Evolutionary conservation across 345 rosid genomes (phyloP), one percentile per base, ranked within the genome.

Genomic region (Salix suchowensis): DNA sequence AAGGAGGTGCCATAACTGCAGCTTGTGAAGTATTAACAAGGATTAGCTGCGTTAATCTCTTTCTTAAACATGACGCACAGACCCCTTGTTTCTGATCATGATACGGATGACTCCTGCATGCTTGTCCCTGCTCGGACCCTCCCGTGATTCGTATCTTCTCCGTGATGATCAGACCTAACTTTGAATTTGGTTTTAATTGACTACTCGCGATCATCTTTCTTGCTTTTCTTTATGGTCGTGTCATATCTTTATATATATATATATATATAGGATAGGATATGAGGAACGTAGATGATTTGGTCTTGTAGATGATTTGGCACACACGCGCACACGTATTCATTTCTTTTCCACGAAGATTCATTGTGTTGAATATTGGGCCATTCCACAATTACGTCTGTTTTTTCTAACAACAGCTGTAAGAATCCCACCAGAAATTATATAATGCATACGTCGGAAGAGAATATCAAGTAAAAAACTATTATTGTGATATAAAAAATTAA

Each of bases 11-110:
- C 61, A 26, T n/a, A 0, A 42, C 77, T 42, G 64, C 64, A n/a
- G 64, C 11, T 4, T 58, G 64, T 58, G 26, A 71, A 64, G 72
- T 23, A 39, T 74, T 28, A 9, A 74, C 40, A n/a, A 21, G 24
- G 21, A 37, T 30, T 1, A 79, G 72, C 21, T 74, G 82, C 60
- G 81, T 62, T 15, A 87, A 58, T 40, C 75, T 85, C 39, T 87
- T 86, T 73, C 85, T 70, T 2, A 87, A 72, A 73, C 90, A 87
- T 12, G 74, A 76, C 4, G 90, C 81, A 68, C 90, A 87, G 40
- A 87, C 87, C 61, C 90, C 90, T 76, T 75, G 74, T 0, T 34
- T 70, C 40, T 79, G 83, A 16, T 70, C 68, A n/a, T 80, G 79
- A 61, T 62, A 12, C 3, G 80, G 83, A 65, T 87, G 90, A 66